Evolutionary conservation across 495 filamentous ascomycete species (phyloP), one percentile per base, ranked within the genome.

Genomic region (Penicillium tannophilum): DNA sequence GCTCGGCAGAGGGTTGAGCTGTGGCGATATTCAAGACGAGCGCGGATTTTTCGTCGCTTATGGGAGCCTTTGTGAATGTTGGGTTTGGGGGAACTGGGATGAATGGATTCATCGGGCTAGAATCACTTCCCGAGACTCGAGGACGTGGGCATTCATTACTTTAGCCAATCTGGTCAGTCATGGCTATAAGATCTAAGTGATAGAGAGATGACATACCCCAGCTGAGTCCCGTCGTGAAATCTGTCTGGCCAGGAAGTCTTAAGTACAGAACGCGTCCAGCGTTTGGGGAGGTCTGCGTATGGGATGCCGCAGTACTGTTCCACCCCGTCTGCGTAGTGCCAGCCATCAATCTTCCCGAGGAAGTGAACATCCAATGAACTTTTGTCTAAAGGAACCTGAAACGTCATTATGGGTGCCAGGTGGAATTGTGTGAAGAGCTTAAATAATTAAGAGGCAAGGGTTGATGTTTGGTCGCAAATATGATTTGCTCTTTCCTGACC

Each of bases 221-320:
- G 35, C n/a, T 57, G 50, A 49, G 55, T 62, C 11, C 60, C 60
- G 26, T 62, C 60, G 28, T 62, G 60, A n/a, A 50, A 54, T 6
- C 44, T 23, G 42, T 58, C 39, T 1, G 56, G 43, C 60, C 60
- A 62, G 6, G 50, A 62, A 10, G 50, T 62, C 24, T 48, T 54
- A 17, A 62, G 20, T 1, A 30, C n/a, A 9, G 54, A 62, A 19
- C 60, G 54, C 2, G 60, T 62, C 60, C 60, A 58, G 31, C 54
- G 60, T 45, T 62, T 54, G 11, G 43, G 33, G 1, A 58, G 51
- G 9, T 44, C 52, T 3, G 54, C 60, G 20, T 62, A 62, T 44
- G 54, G 60, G 14, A 58, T 62, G 6, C 55, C 60, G 14, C 60
- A 62, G 12, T 49, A 58, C 55, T 62, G 60, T 24, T 62, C 49